These are phyloP conservation scores for Rhizopogon vinicolor DNA, from an alignment of 768 basidiomycete species.

Conservation along the genomic window DNA sequence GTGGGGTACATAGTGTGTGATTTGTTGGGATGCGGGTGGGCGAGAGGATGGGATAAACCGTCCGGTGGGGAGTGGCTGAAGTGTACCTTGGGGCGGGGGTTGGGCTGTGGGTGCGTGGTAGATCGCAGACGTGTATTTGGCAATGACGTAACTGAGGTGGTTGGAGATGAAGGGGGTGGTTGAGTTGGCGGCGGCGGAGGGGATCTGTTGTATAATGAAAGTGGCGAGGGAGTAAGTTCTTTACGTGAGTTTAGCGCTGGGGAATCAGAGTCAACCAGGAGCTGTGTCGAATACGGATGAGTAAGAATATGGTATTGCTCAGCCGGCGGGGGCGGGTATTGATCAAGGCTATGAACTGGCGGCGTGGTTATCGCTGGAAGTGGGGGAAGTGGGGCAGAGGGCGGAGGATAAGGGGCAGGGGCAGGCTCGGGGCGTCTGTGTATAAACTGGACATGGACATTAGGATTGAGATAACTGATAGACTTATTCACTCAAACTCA, in stretches of 20 bases:
- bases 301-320: not conserved
- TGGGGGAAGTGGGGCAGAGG: not conserved
- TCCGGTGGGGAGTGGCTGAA: not conserved
- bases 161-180: too few relatives aligned
- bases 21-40: not conserved
- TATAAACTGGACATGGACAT: not conserved
- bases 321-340: not conserved
- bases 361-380: not conserved
- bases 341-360: not conserved
- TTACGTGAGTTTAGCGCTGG: too few relatives aligned
- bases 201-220: too few relatives aligned
- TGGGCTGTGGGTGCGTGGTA: too few relatives aligned
- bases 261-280: too few relatives aligned
- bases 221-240: too few relatives aligned
- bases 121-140: too few relatives aligned
- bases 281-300: too few relatives aligned
- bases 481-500: not conserved
- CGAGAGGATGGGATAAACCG: too few relatives aligned
- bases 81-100: not conserved
- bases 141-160: too few relatives aligned
- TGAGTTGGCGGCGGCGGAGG: too few relatives aligned
- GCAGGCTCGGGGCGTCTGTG: not conserved
- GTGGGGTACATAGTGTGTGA: not conserved
- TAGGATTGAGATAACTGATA: too few relatives aligned
- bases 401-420: not conserved